Evolutionary conservation across 2,329 filamentous ascomycete genomes (phyloP).

Genomic region (Fusarium sp.): DNA sequence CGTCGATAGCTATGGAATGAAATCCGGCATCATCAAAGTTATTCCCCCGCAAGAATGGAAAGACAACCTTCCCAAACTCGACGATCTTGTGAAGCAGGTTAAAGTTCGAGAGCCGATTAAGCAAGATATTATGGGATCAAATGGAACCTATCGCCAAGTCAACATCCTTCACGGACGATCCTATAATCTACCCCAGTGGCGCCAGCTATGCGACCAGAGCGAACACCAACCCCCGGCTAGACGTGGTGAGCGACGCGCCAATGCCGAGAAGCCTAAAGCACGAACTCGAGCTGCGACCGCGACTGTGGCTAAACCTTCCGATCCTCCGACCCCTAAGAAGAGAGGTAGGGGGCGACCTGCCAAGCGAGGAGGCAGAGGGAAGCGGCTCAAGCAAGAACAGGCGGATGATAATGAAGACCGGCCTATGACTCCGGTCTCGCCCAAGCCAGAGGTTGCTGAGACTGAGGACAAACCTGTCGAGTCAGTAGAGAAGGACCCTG

Average conservation of each 20-base stretch:
- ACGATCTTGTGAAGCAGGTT: slow-evolving; percentile 89
- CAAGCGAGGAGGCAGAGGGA: slow-evolving; percentile 48
- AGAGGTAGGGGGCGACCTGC: slow-evolving; percentile 53
- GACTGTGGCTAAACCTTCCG: slow-evolving; percentile 45
- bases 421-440: slow-evolving; percentile 68
- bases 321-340: slow-evolving; percentile 50
- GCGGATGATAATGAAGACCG: slow-evolving; percentile 59
- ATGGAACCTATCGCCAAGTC: slow-evolving; percentile 94
- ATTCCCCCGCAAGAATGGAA: slow-evolving; percentile 95
- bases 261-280: slow-evolving; percentile 62
- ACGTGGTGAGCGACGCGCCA: slow-evolving; percentile 80
- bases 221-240: slow-evolving; percentile 95
- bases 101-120: slow-evolving; percentile 97
- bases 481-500: slow-evolving; percentile 61
- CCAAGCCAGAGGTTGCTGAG: slow-evolving; percentile 51
- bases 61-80: slow-evolving; percentile 77
- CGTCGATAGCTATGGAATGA: slow-evolving; percentile 95
- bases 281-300: slow-evolving; percentile 50
- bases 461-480: slow-evolving; percentile 50
- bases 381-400: slow-evolving; percentile 49
- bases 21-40: slow-evolving; percentile 95
- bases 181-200: slow-evolving; percentile 98
- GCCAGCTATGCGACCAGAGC: slow-evolving; percentile 89
- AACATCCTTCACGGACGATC: slow-evolving; percentile 96
- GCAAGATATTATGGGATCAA: slow-evolving; percentile 96